phyloP scores from a whole-genome alignment of 345 rosid genomes.

The Gynandropsis gynandra region DNA sequence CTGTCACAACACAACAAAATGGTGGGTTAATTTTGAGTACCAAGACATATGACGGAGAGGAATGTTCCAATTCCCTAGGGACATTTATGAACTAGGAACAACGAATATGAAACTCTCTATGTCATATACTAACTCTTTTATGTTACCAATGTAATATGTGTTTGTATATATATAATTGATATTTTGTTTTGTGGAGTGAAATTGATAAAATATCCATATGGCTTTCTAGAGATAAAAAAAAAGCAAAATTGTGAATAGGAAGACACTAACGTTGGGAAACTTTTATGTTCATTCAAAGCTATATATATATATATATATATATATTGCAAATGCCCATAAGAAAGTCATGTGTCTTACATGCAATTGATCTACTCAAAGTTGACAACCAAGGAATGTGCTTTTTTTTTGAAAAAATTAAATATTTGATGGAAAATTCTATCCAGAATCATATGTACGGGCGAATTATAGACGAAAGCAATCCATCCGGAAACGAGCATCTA shows the following conservation, averaged over 20 bases:
- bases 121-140: background rate
- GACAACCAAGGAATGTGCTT: background rate
- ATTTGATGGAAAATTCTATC: too few species aligned
- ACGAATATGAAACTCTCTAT: background rate
- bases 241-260: conserved; percentile 15
- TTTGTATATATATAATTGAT: background rate
- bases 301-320: conserved; percentile 3
- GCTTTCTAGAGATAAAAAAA: too few species aligned
- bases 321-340: conserved; percentile 26
- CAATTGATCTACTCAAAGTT: conserved; percentile 20
- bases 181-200: background rate
- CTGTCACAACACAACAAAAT: conserved; percentile 26
- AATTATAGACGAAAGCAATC: too few species aligned
- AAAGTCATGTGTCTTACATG: conserved; percentile 30
- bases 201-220: too few species aligned
- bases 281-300: too few species aligned
- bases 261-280: conserved; percentile 9
- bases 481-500: too few species aligned
- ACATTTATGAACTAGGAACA: conserved; percentile 28
- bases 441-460: too few species aligned
- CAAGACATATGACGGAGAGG: conserved; percentile 32
- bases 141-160: background rate
- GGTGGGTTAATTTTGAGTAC: conserved; percentile 21
- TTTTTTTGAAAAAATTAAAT: too few species aligned
- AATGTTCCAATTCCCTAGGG: conserved; percentile 31